phyloP scores from a whole-genome alignment of 179 eudicot species.

The Monotropa hypopitys region DNA sequence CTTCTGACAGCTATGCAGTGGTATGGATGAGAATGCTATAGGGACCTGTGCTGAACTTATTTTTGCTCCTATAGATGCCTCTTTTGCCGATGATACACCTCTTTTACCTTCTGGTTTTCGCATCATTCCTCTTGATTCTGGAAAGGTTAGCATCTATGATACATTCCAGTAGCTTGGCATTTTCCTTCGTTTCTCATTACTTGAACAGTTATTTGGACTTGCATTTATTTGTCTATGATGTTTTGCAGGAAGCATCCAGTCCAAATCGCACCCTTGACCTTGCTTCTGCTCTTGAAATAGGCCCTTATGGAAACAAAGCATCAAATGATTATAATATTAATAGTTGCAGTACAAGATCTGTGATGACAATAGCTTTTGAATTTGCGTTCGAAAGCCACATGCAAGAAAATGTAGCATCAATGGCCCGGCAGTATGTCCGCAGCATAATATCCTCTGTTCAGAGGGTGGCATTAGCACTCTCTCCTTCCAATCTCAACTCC shows the following conservation, averaged over 20 bases:
- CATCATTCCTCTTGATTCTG: constrained; percentile 79
- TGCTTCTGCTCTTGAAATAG: constrained; percentile 90
- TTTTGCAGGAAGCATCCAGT: constrained; percentile 60
- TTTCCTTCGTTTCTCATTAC: not conserved
- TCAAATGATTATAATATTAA: constrained; percentile 30
- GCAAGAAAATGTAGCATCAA: constrained; percentile 56
- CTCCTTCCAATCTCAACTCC: constrained; percentile 43
- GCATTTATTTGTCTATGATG: not conserved
- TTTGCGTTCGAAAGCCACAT: constrained; percentile 68
- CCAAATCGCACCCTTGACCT: constrained; percentile 78
- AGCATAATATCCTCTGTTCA: constrained; percentile 65
- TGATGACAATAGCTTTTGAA: constrained; percentile 72
- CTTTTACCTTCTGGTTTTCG: constrained; percentile 96
- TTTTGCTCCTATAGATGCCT: constrained; percentile 94
- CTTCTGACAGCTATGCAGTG: constrained; percentile 62
- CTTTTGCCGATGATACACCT: constrained; percentile 96
- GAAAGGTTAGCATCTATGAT: constrained; percentile 22
- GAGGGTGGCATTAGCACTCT: constrained; percentile 63
- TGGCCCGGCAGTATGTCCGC: constrained; percentile 65
- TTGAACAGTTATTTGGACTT: not conserved
- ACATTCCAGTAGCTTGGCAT: not conserved
- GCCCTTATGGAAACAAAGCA: constrained; percentile 50
- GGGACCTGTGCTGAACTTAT: constrained; percentile 89
- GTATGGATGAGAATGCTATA: constrained; percentile 90
- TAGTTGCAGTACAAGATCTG: constrained; percentile 54